Evolutionary conservation across 441 rosid genomes (phyloP).

Genomic region (Erysimum pusillum): DNA sequence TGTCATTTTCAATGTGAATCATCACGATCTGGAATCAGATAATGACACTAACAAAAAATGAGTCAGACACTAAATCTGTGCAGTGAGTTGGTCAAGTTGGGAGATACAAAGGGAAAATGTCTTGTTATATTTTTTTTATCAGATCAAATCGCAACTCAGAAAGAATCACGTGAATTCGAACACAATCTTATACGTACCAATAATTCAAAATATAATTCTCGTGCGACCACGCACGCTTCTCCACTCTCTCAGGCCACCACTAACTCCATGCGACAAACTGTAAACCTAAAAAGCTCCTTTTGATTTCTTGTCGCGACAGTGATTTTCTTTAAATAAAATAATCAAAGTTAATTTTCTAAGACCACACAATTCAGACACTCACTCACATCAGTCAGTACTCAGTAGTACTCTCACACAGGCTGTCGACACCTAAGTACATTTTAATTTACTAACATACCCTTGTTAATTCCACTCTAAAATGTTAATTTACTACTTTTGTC

Average conservation of each 20-base stretch:
- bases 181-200: neutral
- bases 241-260: conserved; percentile 1
- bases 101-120: conserved; percentile 15
- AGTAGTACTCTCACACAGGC: conserved; percentile 1
- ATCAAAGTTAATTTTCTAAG: neutral
- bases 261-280: conserved; percentile 28
- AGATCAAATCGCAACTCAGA: conserved; percentile 5
- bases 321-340: neutral
- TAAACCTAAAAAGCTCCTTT: conserved; percentile 21
- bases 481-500: neutral
- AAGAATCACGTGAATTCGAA: conserved; percentile 29
- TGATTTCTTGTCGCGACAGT: conserved; percentile 34
- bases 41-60: neutral
- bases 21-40: conserved; percentile 28
- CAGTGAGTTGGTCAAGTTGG: conserved; percentile 13
- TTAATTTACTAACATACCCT: conserved; percentile 21
- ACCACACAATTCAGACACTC: conserved; percentile 15
- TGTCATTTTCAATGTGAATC: conserved; percentile 42
- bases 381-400: conserved; percentile 28
- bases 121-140: neutral
- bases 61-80: conserved; percentile 18
- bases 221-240: conserved; percentile 26
- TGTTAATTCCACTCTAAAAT: neutral
- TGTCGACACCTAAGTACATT: conserved; percentile 35
- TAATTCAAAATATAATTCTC: conserved; percentile 8